Evolutionary conservation across 352 stramenopile genomes (phyloP), one percentile per base, ranked within the genome.

Genomic region (Phytophthora podocarpi): DNA sequence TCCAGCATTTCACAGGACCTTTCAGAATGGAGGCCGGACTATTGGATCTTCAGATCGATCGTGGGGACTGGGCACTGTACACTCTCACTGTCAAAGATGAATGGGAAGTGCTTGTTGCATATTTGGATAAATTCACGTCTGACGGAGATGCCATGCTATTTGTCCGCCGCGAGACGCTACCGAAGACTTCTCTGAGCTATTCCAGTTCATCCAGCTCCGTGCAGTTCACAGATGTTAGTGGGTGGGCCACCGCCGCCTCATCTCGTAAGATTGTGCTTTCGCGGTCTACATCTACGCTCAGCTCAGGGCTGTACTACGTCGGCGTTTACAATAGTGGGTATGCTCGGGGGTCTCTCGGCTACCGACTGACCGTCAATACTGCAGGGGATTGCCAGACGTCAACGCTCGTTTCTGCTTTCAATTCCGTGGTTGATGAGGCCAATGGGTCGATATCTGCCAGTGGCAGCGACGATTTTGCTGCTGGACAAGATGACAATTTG

Each of bases 101-200:
- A 4, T 94, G 81, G 81, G 43, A 82, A 28, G 70, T 90, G 26
- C 50, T 92, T 0, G 76, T 89, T 16, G 80, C 68, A 5, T 80
- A 72, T 4, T 46, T 91, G 0, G 59, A 70, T 12, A 50, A 70
- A 21, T 58, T 64, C 4, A 74, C 77, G 0, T 41, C 50, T 0
- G 72, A 85, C 30, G 78, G 71, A n/a, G 83, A 92, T 52, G 64
- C 80, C n/a, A 89, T 93, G 75, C 56, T 95, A 1, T 87, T 91
- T 41, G 51, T 92, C 0, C 78, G 83, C 20, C 87, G 84, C 24
- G 82, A 84, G 32, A 90, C 81, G 18, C 60, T 90, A 4, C 83
- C 85, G 1, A 71, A 56, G 2, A 56, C 61, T 0, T 65, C 49
- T 12, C 39, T 58, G 4, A 37, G 28, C 18, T 15, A 42, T 11